Evolutionary conservation across 805 yeast species (phyloP).

Genomic region (Sungouiozyma ichnusensis): DNA sequence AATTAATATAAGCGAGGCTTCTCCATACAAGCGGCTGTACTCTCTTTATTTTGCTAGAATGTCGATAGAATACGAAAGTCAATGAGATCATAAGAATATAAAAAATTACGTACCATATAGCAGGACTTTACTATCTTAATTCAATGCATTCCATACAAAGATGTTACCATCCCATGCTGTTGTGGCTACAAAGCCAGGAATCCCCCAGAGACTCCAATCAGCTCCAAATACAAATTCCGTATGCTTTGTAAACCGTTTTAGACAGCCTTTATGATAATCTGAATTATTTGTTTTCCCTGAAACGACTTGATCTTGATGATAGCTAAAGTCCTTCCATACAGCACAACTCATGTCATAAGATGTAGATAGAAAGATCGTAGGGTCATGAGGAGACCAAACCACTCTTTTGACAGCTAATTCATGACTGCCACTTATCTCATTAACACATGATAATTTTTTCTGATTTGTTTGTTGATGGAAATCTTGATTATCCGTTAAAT

Average conservation of each 20-base stretch:
- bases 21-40: too few relatives aligned
- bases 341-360: slow-evolving; percentile 90
- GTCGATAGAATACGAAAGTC: too few relatives aligned
- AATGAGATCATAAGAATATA: not conserved
- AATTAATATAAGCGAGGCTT: too few relatives aligned
- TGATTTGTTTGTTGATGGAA: not conserved
- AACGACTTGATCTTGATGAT: slow-evolving; percentile 39
- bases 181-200: slow-evolving; percentile 89
- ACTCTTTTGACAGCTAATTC: slow-evolving; percentile 79
- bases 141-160: slow-evolving; percentile 66
- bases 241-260: slow-evolving; percentile 55
- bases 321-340: slow-evolving; percentile 71
- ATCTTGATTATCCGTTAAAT: slow-evolving; percentile 21
- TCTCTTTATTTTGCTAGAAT: too few relatives aligned
- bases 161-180: slow-evolving; percentile 97
- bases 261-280: slow-evolving; percentile 41
- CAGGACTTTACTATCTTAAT: slow-evolving; percentile 1
- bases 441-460: slow-evolving; percentile 37
- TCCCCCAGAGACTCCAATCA: slow-evolving; percentile 96
- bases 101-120: not conserved
- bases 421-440: slow-evolving; percentile 68
- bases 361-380: slow-evolving; percentile 58
- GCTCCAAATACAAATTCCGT: slow-evolving; percentile 86
- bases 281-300: slow-evolving; percentile 35
- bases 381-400: slow-evolving; percentile 81